Base-by-base conservation (phyloP, 2,329 filamentous ascomycete genomes). In the Rhytidhysteron rufulum region DNA sequence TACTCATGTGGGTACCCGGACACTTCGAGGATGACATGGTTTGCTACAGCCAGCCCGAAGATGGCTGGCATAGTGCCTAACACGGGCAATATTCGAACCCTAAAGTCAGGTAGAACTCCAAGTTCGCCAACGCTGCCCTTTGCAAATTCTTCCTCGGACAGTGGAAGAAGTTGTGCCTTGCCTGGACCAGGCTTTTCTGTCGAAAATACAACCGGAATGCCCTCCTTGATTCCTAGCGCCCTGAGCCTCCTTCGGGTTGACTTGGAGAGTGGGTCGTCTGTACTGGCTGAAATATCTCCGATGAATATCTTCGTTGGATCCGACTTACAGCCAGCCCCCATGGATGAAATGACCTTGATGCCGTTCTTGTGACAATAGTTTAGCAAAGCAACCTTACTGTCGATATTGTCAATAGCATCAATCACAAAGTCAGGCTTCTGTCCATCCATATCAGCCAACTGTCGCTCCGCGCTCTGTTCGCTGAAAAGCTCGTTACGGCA, bases 321-420 rank as follows among this genome's bases (percentile, higher is more conserved):
- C 3, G 87, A 91, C 72, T 97, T 98, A 68, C 88, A 96, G 0
- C 89, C 93, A 0, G 93, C 93, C 1, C 93, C 93, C 90, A 97
- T 97, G 22, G 88, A 87, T 13, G 88, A 93, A 47, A 98, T 90
- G 20, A 98, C 88, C 1, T 82, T 84, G 19, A 97, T 72, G 2
- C 77, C 73, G 58, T 88, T 78, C 45, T 82, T 78, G 60, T 90
- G 77, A 68, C 93, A 98, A 68, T 94, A 95, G 55, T 88, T 83
- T 30, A 98, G 74, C 40, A 98, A 71, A 15, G 84, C 85, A 3
- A 98, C 91, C 70, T 98, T 98, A 39, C 88, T 95, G 37, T 95
- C 88, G 47, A 98, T 97, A 60, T 98, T 97, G 66, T 98, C 93
- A 51, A 98, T 98, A 17, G 91, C 94, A 66, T 98, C 93, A 25